Evolutionary conservation across 148 eudicot genomes (phyloP).

Genomic region (Vaccinium myrtillus): DNA sequence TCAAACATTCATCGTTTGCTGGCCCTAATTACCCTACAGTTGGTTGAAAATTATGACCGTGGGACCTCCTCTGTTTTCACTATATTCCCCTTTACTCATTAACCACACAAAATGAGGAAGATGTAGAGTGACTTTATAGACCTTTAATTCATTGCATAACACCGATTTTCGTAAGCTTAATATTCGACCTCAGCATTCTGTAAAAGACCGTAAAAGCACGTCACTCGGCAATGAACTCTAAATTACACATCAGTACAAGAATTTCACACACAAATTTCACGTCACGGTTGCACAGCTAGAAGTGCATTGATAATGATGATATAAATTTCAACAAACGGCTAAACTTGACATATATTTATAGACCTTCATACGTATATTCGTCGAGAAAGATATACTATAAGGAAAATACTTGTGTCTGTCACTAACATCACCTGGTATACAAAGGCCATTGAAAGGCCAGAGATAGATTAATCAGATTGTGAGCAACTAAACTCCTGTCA

Average conservation of each 20-base stretch:
- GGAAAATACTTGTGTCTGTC: background rate
- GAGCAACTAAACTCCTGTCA: background rate
- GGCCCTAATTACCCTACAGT: background rate
- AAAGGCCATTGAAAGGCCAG: background rate
- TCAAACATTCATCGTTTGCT: background rate
- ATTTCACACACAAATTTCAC: background rate
- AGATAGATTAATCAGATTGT: background rate
- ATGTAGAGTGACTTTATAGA: background rate
- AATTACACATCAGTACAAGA: background rate
- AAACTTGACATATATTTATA: background rate
- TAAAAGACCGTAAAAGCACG: background rate
- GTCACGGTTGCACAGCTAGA: background rate
- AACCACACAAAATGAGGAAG: background rate
- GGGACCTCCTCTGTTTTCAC: conserved; percentile 1
- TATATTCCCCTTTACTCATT: background rate
- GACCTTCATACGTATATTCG: background rate
- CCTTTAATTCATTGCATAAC: background rate
- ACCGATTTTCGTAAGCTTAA: no score
- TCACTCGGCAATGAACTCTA: background rate
- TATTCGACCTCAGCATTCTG: background rate
- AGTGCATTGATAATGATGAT: background rate
- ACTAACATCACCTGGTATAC: background rate
- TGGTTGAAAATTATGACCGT: background rate
- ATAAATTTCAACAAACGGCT: no score
- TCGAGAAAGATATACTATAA: background rate